Percentiles rank a stretch among this genome's conserved stretches.
Evolutionary conservation across 2,329 filamentous ascomycete species (phyloP).

Genomic region (Pseudogymnoascus sp.): DNA sequence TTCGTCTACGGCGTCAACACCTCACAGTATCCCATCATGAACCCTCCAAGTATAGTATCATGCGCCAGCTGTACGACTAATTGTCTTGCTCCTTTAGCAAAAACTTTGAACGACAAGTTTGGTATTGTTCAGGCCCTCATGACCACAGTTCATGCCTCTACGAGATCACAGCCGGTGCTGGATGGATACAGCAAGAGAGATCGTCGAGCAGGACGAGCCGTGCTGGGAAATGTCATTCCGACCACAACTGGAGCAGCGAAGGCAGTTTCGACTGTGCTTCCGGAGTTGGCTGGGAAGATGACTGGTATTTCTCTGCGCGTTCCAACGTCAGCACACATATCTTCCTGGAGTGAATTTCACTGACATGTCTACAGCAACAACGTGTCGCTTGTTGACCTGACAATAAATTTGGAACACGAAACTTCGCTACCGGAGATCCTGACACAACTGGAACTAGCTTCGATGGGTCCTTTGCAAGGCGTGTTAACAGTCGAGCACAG

Average conservation of each 20-base stretch:
- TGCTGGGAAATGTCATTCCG: slow-evolving; percentile 13
- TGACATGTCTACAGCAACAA: slow-evolving; percentile 8
- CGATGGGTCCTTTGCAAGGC: slow-evolving; percentile 6
- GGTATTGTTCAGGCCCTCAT: slow-evolving; percentile 28
- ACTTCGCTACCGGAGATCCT: slow-evolving; percentile 11
- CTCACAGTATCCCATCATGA: slow-evolving; percentile 19
- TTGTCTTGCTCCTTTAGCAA: slow-evolving; percentile 28
- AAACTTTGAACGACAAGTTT: slow-evolving; percentile 27
- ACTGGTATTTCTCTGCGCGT: slow-evolving; percentile 15
- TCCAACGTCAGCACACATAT: slow-evolving; percentile 10
- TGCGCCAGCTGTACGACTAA: slow-evolving; percentile 30
- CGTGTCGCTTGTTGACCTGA: slow-evolving; percentile 13
- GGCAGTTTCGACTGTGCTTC: slow-evolving; percentile 13
- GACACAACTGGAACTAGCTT: slow-evolving; percentile 1
- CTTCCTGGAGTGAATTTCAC: not conserved
- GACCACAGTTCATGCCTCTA: slow-evolving; percentile 26
- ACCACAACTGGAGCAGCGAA: slow-evolving; percentile 16
- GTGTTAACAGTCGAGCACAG: slow-evolving; percentile 11
- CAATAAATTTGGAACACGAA: slow-evolving; percentile 9
- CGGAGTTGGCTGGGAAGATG: slow-evolving; percentile 11
- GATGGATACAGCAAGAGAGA: slow-evolving; percentile 31
- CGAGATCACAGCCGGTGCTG: slow-evolving; percentile 28
- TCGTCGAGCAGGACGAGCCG: slow-evolving; percentile 23
- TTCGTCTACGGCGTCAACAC: slow-evolving; percentile 30
- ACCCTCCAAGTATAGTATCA: slow-evolving; percentile 20